A percentile compares a stretch with the other conserved stretches of the same genome.
Conservation (phyloP, 176 grass and related monocot genomes). For the Olyra latifolia region DNA sequence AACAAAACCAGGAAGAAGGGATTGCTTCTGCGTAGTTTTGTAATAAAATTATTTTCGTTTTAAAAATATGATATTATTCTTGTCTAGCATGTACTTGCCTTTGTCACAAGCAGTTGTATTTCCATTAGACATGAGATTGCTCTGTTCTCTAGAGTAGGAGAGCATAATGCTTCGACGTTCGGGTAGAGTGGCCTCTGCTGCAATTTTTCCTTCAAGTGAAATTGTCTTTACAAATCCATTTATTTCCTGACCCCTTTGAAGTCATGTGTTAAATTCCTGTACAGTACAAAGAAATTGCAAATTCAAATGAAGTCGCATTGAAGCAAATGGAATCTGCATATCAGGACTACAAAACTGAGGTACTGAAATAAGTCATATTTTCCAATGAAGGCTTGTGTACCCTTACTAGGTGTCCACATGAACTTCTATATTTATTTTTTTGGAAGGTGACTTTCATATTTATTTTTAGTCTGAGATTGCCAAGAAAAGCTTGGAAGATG, state of each 20-base stretch:
- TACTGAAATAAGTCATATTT: constrained; percentile 36
- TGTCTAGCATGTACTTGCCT: not conserved
- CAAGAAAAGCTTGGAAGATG: constrained; percentile 70
- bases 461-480: constrained; percentile 62
- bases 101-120: not conserved
- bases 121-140: not conserved
- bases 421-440: constrained; percentile 32
- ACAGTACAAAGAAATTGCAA: constrained; percentile 98
- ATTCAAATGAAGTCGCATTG: constrained; percentile 84
- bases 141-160: not conserved
- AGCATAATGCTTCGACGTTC: not conserved
- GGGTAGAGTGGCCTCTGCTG: not conserved
- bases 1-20: not conserved
- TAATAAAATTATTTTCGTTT: not conserved
- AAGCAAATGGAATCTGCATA: constrained; percentile 90
- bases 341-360: constrained; percentile 82
- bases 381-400: not conserved
- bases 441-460: constrained; percentile 61
- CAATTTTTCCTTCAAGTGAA: constrained; percentile 10
- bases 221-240: constrained; percentile 7
- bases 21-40: too few relatives aligned
- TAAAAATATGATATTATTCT: not conserved
- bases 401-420: not conserved
- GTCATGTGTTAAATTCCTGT: constrained; percentile 26
- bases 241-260: constrained; percentile 29